Evolutionary conservation across 331 rosid species (phyloP), one percentile per base, ranked within the genome.

Genomic region (Stylosanthes scabra): DNA sequence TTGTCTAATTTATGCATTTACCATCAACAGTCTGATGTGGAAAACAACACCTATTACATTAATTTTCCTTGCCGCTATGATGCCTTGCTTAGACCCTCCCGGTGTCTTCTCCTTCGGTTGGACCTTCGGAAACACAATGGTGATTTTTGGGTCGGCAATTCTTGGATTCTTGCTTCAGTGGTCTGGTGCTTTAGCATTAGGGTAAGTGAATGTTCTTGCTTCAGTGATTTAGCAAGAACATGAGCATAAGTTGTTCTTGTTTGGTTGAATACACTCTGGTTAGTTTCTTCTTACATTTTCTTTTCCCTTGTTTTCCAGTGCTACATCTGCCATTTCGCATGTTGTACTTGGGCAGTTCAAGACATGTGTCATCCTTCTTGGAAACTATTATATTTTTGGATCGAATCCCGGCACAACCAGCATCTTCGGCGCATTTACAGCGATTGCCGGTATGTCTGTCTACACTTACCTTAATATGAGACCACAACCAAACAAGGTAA

Each of bases 271-370:
- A 52, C 50, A 20, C 8, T 50, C 11, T 37, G 11, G 11, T 41
- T 31, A 49, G 4, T 49, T 29, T 72, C 37, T 68, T 57, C 44
- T 40, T 20, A 31, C 14, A 8, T 7, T 9, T 63, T 49, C 31
- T 55, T 55, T 29, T 27, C 12, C n/a, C 8, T 5, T 8, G 59
- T 62, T 72, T 81, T 68, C 40, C 96, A 94, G 99, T 54, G 97
- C 99, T 37, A 94, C 97, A 39, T 94, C 99, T 20, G 99, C 97
- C 1, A 81, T 88, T 10, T 87, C 97, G 29, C 97, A 94, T 8
- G 99, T 94, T 9, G 99, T 94, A 55, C 99, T 94, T 6, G 97
- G 99, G 56, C 97, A 94, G 83, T 94, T 94, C 39, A 94, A 94
- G 87, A 94, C 97, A 14, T 91, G 99, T 27, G 85, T 91, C 73